Evolutionary conservation across 148 eudicot genomes (phyloP), one percentile per base, ranked within the genome.

Genomic region (Salicornia ramosissima): DNA sequence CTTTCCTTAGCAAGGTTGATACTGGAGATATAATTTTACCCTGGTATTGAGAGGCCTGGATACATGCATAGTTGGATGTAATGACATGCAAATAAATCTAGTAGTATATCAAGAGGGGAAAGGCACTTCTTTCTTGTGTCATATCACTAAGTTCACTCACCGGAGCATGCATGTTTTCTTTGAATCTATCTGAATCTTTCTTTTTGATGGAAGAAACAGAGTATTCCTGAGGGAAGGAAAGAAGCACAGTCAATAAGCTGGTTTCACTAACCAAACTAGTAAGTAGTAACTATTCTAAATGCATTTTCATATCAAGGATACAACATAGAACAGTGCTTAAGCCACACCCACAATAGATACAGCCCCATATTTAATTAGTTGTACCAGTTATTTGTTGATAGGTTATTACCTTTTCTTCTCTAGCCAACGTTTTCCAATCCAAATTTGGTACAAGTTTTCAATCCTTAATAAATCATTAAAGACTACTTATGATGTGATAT

Each of bases 1-100:
- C 90, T 70, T 84, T 86, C 78, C 86, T 86, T 47, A 88, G 74
- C 87, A 88, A 68, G 69, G 70, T 81, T 69, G 91, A 85, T 50
- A 88, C 87, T n/a, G 96, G 98, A 69, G 92, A 79, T 70, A 78
- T 83, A 33, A 78, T 54, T 79, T 75, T 73, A 68, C 40, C 84
- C 70, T 72, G 75, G 71, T 83, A 83, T 79, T 86, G 82, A 45
- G 85, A 75, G 74, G 80, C 83, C 96, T 88, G 68, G 66, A 51
- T 21, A 14, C 26, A 71, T 43, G 70, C 28, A 60, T 25, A 16
- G 42, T 58, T 31, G 76, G 67, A 64, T 25, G 51, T 57, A 25
- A 26, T 53, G n/a, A 31, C 53, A 40, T 29, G 64, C 64, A 43
- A 0, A 31, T 47, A 77, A 43, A 28, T 13, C 40, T 65, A 16